Conservation (phyloP, 1,139 yeast genomes). For the Diutina neorugosa region DNA sequence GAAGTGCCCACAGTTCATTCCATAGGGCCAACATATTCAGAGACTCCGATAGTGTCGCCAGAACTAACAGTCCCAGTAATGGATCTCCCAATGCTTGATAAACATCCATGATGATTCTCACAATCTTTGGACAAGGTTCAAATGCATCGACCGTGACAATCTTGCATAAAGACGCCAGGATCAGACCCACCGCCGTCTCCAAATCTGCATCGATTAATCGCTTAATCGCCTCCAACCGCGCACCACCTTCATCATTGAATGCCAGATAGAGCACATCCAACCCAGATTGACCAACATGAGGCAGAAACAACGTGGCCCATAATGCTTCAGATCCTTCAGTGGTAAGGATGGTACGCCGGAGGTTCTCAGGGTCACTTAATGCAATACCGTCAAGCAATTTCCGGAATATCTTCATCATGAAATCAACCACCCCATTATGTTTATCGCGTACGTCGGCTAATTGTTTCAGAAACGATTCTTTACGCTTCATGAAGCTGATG, state of each 20-base stretch:
- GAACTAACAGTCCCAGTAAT: constrained; percentile 33
- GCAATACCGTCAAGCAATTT: constrained; percentile 22
- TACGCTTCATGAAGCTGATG: constrained; percentile 9
- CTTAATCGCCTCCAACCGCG: constrained; percentile 56
- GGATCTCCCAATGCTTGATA: constrained; percentile 56
- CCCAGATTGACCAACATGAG: constrained; percentile 53
- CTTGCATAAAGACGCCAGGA: constrained; percentile 31
- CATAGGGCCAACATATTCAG: constrained; percentile 34
- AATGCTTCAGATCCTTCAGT: constrained; percentile 25
- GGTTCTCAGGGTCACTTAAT: constrained; percentile 28
- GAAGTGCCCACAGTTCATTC: constrained; percentile 59
- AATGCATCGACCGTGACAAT: constrained; percentile 39
- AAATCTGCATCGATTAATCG: constrained; percentile 34
- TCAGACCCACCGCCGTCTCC: constrained; percentile 34
- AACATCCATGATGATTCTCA: constrained; percentile 67
- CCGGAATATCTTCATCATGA: constrained; percentile 14
- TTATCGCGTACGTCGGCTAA: constrained; percentile 15
- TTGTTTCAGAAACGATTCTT: constrained; percentile 9
- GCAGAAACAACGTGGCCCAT: constrained; percentile 61
- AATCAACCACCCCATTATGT: constrained; percentile 21
- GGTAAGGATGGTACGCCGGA: constrained; percentile 10
- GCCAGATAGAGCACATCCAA: constrained; percentile 65
- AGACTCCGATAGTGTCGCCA: constrained; percentile 6
- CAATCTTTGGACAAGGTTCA: constrained; percentile 69
- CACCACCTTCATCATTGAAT: constrained; percentile 30